Evolutionary conservation across 805 yeast genomes (phyloP).

Genomic region (Nakazawaea wickerhamii): DNA sequence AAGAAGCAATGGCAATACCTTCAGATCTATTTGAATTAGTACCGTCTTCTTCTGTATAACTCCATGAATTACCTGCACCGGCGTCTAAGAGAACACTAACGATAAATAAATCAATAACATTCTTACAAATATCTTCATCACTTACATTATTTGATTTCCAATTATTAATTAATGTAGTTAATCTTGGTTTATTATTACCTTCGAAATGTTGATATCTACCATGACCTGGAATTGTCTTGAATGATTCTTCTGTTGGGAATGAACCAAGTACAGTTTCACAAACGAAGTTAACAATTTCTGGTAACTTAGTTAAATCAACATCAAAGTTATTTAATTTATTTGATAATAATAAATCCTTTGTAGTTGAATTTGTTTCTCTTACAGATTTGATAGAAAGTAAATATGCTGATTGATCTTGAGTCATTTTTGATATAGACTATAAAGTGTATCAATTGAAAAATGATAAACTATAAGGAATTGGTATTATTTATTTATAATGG

Average conservation of each 20-base stretch:
- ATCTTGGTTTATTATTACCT: slow-evolving; percentile 40
- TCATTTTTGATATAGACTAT: slow-evolving; percentile 2
- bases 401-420: slow-evolving; percentile 20
- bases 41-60: slow-evolving; percentile 34
- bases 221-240: slow-evolving; percentile 51
- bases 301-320: slow-evolving; percentile 38
- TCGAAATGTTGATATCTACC: slow-evolving; percentile 67
- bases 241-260: slow-evolving; percentile 35
- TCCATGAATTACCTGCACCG: slow-evolving; percentile 63
- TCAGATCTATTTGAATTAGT: slow-evolving; percentile 43
- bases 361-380: slow-evolving; percentile 43
- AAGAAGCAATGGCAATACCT: slow-evolving; percentile 59
- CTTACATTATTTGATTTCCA: slow-evolving; percentile 24
- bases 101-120: slow-evolving; percentile 51
- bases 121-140: slow-evolving; percentile 42
- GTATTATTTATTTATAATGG: neutral
- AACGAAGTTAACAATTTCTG: slow-evolving; percentile 40
- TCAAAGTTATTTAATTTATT: slow-evolving; percentile 37
- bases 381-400: slow-evolving; percentile 50
- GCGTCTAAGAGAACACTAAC: slow-evolving; percentile 62
- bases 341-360: slow-evolving; percentile 33
- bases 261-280: slow-evolving; percentile 38
- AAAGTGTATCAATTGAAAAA: neutral
- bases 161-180: slow-evolving; percentile 34
- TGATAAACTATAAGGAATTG: neutral